Evolutionary conservation across 768 basidiomycete species (phyloP).

Genomic region (Candolleomyces aberdarensis): DNA sequence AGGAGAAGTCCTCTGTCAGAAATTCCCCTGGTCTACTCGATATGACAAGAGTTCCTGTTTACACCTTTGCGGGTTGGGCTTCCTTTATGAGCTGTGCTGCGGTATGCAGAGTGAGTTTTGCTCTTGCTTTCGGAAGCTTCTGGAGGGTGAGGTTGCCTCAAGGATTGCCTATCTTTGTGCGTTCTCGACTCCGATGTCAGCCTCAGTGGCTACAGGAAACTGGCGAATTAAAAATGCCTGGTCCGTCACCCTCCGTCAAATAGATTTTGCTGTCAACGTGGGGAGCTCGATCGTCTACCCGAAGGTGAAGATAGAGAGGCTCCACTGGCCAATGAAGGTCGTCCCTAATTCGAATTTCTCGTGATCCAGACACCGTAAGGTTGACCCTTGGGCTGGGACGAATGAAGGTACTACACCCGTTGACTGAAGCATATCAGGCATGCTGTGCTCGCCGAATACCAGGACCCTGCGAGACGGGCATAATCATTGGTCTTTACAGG

Average conservation of each 20-base stretch:
- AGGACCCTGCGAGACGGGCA: background rate
- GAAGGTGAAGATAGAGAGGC: too few relatives aligned
- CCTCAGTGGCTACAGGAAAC: too few relatives aligned
- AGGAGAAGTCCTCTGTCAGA: background rate
- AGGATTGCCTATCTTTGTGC: too few relatives aligned
- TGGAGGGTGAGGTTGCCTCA: too few relatives aligned
- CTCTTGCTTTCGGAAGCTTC: background rate
- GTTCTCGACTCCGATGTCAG: too few relatives aligned
- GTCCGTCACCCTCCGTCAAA: too few relatives aligned
- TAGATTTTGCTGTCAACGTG: too few relatives aligned
- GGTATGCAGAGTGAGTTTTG: background rate
- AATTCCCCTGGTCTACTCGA: background rate
- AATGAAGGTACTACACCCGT: too few relatives aligned
- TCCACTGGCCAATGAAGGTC: background rate
- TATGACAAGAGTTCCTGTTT: background rate
- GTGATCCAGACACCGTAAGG: background rate
- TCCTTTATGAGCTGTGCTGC: background rate
- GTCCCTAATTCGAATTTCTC: background rate
- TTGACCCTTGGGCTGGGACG: background rate
- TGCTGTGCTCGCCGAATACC: background rate
- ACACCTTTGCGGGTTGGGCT: background rate
- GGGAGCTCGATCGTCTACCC: too few relatives aligned
- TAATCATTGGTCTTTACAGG: background rate
- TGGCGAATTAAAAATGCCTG: too few relatives aligned
- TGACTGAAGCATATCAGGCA: background rate